Conservation (phyloP, 78 protist genomes). For the Anaeramoeba flamelloides region DNA sequence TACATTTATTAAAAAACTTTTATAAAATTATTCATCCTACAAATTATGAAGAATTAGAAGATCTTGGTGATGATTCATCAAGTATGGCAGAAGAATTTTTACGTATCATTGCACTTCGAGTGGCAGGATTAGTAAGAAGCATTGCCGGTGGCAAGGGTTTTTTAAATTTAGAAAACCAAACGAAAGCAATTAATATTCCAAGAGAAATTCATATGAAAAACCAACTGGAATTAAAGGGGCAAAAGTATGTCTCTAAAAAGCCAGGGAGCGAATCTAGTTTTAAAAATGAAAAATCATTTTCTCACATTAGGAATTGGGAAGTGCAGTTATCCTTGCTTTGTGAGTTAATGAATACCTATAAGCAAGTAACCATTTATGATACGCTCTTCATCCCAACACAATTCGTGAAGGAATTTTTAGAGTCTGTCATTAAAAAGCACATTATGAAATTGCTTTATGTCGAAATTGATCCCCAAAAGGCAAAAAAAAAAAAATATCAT, state of each 20-base stretch:
- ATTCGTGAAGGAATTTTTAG: background rate
- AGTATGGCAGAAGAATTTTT: background rate
- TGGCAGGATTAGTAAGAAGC: background rate
- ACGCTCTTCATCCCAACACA: background rate
- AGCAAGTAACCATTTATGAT: background rate
- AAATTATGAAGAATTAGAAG: background rate
- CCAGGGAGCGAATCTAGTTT: background rate
- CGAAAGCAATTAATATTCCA: background rate
- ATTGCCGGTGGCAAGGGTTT: background rate
- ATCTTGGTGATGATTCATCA: background rate
- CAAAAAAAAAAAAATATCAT: background rate
- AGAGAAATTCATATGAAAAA: background rate
- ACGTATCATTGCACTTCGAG: background rate
- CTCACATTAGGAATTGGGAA: background rate
- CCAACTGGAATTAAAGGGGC: background rate
- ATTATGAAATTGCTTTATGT: background rate
- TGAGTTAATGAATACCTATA: background rate
- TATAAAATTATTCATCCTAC: background rate
- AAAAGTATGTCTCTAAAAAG: background rate
- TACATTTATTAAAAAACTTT: background rate
- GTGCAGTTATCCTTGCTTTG: background rate
- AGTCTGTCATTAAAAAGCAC: background rate
- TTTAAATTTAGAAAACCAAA: background rate
- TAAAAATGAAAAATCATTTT: background rate
- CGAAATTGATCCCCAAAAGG: background rate